Evolutionary conservation across 2,329 filamentous ascomycete genomes (phyloP).

Genomic region (Neoarthrinium moseri): DNA sequence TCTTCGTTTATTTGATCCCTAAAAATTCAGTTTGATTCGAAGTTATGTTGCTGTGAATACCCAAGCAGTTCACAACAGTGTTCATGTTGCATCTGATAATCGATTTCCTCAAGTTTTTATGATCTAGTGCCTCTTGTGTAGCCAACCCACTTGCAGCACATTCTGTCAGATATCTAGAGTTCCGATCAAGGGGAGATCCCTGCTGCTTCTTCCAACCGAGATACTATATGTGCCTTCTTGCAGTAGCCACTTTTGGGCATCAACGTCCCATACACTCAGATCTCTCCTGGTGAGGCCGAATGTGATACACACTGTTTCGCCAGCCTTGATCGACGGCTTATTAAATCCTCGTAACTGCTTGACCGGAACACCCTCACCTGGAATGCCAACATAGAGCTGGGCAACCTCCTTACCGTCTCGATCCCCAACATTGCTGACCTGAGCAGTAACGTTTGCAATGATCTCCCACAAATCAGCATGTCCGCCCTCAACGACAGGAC

Average conservation of each 20-base stretch:
- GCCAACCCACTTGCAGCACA: too few relatives aligned
- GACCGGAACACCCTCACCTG: conserved; percentile 43
- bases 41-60: too few relatives aligned
- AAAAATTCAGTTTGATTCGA: too few relatives aligned
- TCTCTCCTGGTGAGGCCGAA: conserved; percentile 49
- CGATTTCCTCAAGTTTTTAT: too few relatives aligned
- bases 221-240: conserved; percentile 28
- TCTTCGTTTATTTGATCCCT: too few relatives aligned
- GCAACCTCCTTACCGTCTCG: conserved; percentile 48
- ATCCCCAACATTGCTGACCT: conserved; percentile 50
- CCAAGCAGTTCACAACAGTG: too few relatives aligned
- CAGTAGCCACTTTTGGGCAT: conserved; percentile 40
- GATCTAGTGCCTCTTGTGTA: too few relatives aligned
- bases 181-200: conserved; percentile 13
- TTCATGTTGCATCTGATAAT: too few relatives aligned
- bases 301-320: conserved; percentile 35
- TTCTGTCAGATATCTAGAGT: too few relatives aligned
- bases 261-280: conserved; percentile 47
- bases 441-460: conserved; percentile 45
- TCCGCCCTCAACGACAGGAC: conserved; percentile 41
- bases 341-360: conserved; percentile 51
- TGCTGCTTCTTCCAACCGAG: conserved; percentile 29
- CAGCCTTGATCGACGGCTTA: conserved; percentile 42
- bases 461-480: conserved; percentile 52
- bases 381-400: conserved; percentile 54